Base-by-base conservation (phyloP, 192 early-diverging fungal species). In the Chytriomyces hyalinus region DNA sequence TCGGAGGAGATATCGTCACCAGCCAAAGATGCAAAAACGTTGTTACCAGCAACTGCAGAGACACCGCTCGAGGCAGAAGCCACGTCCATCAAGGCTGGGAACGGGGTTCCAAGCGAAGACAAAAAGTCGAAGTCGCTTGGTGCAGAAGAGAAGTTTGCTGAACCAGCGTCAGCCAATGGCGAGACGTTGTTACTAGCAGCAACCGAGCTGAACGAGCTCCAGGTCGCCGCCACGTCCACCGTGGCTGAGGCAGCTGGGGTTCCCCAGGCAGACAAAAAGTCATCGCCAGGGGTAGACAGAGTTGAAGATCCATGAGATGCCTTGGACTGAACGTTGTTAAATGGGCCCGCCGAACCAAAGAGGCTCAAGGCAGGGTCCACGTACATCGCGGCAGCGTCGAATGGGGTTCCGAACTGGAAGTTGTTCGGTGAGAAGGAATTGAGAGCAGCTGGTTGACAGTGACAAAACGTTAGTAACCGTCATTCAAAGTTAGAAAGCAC, bases 91-190 rank as follows among this genome's bases (percentile, higher is more conserved):
- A 43, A 28, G 45, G 47, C 17, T 11, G 50, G 26, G 53, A 70
- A 70, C 51, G 69, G 69, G 69, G 69, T 70, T 4, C 69, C 69
- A 70, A 70, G 57, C 69, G 69, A 50, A 57, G 20, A 57, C 20
- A 57, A 45, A 70, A 70, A 59, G 26, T 22, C 3, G 36, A 20
- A 43, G 50, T 48, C 11, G 45, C 49, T 36, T 36, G 28, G 50
- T 15, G 22, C 49, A 50, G 20, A 43, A 28, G 53, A 57, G 53
- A 57, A 57, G 13, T 20, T 57, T 20, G 24, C 9, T 15, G 8
- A 44, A 67, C 69, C 69, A 44, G 49, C 45, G 49, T 15, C 49
- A 53, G 69, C 15, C 51, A 24, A 5, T 8, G 69, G 57, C 11
- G 48, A 48, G n/a, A 70, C 49, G 50, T 70, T 70, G 53, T 36